Base-by-base conservation (phyloP, 148 eudicot species). In the Tetragonia tetragonoides region DNA sequence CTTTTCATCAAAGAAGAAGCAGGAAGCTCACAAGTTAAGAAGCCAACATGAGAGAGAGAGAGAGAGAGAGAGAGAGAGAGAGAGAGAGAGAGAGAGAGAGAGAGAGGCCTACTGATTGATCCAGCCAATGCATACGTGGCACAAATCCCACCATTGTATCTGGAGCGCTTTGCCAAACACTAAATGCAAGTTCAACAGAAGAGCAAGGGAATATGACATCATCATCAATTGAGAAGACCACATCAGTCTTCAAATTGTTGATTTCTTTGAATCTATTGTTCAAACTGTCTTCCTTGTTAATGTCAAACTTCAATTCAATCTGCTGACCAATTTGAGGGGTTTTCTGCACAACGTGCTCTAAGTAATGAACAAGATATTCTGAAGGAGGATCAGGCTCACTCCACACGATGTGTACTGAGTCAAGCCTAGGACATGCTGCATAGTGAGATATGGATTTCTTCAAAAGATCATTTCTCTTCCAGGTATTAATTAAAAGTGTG, bases 141-240 rank as follows among this genome's bases (percentile, higher is more conserved):
- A 93, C 97, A 84, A 90, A 93, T 65, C 97, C 97, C 63, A 91
- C 97, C 97, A 93, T 89, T 74, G 89, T 72, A 83, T 91, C 93
- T 56, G 95, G 92, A 44, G 97, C 95, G 80, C 91, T 91, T 79
- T 61, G 88, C 97, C 97, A 93, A 62, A 87, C 87, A 82, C 75
- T 87, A 77, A 87, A 93, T 67, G 95, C 97, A 70, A 91, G 85
- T 73, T 93, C 97, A 23, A 93, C 97, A 20, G 95, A 61, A 44
- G 90, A 79, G 79, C 95, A 93, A 38, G 97, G 93, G 63, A 93
- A 91, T 83, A 93, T 88, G 64, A 93, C 84, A 78, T 93, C 97
- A 76, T 93, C 97, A 74, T 93, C 97, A 72, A 93, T 91, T 53
- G 97, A 93, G 75, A 93, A 93, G 51, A 93, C 88, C 41, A 89